Percentiles rank a stretch among this genome's conserved stretches.
Conservation (phyloP, 2,329 filamentous ascomycete species). For the Pseudophaeomoniella oleicola region DNA sequence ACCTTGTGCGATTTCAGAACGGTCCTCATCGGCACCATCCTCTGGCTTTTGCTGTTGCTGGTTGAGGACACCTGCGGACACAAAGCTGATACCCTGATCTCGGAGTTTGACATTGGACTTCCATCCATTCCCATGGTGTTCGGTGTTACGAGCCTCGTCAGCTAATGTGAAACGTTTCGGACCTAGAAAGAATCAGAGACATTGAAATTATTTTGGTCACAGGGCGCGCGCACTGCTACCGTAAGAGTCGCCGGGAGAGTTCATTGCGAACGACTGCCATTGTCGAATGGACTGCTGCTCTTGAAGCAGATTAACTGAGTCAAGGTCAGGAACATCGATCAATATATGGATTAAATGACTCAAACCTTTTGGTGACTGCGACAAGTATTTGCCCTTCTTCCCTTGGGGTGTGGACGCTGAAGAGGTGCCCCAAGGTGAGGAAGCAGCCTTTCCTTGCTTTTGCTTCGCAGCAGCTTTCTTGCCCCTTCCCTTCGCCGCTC, state of each 20-base stretch:
- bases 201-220: neutral
- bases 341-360: too few species aligned
- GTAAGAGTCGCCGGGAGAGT: neutral
- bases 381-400: neutral
- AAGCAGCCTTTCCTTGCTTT: neutral
- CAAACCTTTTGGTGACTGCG: neutral
- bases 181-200: neutral
- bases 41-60: neutral
- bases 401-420: neutral
- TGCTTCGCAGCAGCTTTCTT: neutral
- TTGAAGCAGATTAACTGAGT: neutral
- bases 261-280: neutral
- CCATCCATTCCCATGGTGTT: slow-evolving; percentile 32
- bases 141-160: slow-evolving; percentile 45
- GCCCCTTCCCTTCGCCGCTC: neutral
- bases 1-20: slow-evolving; percentile 1
- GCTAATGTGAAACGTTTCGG: slow-evolving; percentile 29
- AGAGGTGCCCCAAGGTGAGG: neutral
- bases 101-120: slow-evolving; percentile 36
- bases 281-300: neutral
- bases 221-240: neutral
- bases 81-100: slow-evolving; percentile 41
- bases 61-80: slow-evolving; percentile 39
- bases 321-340: neutral
- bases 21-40: neutral